A percentile compares a stretch with the other conserved stretches of the same genome.
phyloP scores from a whole-genome alignment of 2,329 filamentous ascomycete genomes.

The Calcarisporium arbuscula region DNA sequence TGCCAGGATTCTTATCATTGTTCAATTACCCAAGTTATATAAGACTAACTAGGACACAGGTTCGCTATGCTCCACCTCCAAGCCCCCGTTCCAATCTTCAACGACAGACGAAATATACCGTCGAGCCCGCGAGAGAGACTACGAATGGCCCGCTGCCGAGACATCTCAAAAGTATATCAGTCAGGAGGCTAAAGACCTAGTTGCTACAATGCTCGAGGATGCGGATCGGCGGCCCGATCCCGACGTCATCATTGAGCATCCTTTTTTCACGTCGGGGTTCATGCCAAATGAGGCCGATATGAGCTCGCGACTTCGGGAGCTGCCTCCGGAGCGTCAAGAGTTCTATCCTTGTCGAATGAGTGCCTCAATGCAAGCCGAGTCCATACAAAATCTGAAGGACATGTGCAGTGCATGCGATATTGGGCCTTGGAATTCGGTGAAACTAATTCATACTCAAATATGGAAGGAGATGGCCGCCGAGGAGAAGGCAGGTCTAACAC shows the following conservation, averaged over 20 bases:
- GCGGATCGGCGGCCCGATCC: conserved; percentile 69
- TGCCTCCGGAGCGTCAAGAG: conserved; percentile 48
- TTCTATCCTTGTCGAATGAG: conserved; percentile 48
- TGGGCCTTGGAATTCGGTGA: conserved; percentile 44
- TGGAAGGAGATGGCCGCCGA: conserved; percentile 64
- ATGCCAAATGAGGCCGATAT: conserved; percentile 59
- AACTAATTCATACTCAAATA: conserved; percentile 46
- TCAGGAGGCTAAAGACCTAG: conserved; percentile 69
- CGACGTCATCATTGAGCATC: conserved; percentile 71
- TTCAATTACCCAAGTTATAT: neutral
- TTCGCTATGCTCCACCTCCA: conserved; percentile 96
- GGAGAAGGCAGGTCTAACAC: conserved; percentile 59
- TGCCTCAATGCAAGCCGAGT: conserved; percentile 37
- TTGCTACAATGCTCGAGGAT: conserved; percentile 68
- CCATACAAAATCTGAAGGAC: conserved; percentile 46
- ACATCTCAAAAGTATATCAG: conserved; percentile 65
- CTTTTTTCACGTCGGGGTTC: conserved; percentile 72
- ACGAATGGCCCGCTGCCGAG: conserved; percentile 68
- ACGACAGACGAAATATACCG: conserved; percentile 82
- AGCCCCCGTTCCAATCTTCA: conserved; percentile 90
- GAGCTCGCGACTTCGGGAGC: conserved; percentile 49
- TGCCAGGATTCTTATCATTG: conserved; percentile 1
- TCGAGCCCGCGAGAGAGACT: conserved; percentile 63
- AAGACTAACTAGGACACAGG: conserved; percentile 32
- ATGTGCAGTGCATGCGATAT: conserved; percentile 54